Conservation (phyloP, 192 early-diverging fungal genomes). For the Phycomyces nitens region DNA sequence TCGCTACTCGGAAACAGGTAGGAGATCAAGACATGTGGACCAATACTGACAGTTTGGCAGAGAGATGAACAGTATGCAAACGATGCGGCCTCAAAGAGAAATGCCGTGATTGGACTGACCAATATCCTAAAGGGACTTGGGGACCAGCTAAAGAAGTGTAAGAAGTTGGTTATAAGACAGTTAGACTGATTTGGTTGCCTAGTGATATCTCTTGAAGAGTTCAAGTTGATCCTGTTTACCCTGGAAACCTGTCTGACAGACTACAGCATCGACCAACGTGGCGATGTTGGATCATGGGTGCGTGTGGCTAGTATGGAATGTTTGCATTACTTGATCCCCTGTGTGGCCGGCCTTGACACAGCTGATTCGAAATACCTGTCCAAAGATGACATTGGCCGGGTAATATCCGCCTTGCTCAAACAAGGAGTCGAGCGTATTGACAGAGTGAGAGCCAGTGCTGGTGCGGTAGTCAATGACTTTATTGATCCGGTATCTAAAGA, state of each 20-base stretch:
- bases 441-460: slow-evolving; percentile 71
- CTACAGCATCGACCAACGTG: slow-evolving; percentile 83
- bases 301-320: slow-evolving; percentile 68
- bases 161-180: neutral
- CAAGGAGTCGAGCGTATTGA: slow-evolving; percentile 94
- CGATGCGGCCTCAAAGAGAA: slow-evolving; percentile 67
- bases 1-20: slow-evolving; percentile 24
- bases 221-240: slow-evolving; percentile 43
- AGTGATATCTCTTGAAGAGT: slow-evolving; percentile 41
- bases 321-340: slow-evolving; percentile 46
- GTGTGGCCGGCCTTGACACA: slow-evolving; percentile 34
- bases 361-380: slow-evolving; percentile 32
- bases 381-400: slow-evolving; percentile 30
- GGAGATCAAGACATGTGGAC: no score
- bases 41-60: no score
- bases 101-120: slow-evolving; percentile 58
- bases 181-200: neutral
- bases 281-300: slow-evolving; percentile 95
- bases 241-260: slow-evolving; percentile 73
- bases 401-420: slow-evolving; percentile 55
- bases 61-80: slow-evolving; percentile 29
- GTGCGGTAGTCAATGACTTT: slow-evolving; percentile 52
- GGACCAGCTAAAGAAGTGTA: slow-evolving; percentile 35
- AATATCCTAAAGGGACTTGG: slow-evolving; percentile 44
- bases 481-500: slow-evolving; percentile 25